Percentiles rank a stretch among this genome's conserved stretches.
Conservation (phyloP, 495 filamentous ascomycete genomes). For the Symbiotaphrina buchneri region DNA sequence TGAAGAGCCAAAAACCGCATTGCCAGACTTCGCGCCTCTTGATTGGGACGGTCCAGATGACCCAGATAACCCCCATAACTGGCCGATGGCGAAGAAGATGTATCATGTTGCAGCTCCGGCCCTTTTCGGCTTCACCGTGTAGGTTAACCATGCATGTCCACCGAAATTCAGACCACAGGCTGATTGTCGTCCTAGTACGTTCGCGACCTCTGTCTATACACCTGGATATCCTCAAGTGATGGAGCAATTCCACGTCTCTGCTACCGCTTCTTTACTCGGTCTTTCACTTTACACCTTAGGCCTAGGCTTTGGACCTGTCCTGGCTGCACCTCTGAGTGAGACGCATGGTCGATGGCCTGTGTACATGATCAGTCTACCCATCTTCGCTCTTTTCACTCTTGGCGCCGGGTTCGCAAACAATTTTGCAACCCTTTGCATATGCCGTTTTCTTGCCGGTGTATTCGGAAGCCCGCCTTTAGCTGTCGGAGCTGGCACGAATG, state of each 20-base stretch:
- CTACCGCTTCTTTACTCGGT: conserved; percentile 28
- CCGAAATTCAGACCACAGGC: no score
- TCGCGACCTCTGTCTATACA: conserved; percentile 30
- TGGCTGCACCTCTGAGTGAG: conserved; percentile 36
- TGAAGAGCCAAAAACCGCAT: no score
- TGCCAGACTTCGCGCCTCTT: no score
- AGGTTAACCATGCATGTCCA: no score
- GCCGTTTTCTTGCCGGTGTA: conserved; percentile 39
- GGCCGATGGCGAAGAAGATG: conserved; percentile 25
- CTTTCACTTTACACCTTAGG: conserved; percentile 32
- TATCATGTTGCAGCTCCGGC: conserved; percentile 21
- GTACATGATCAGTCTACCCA: conserved; percentile 22
- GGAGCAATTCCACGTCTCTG: conserved; percentile 20
- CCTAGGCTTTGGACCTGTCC: conserved; percentile 31
- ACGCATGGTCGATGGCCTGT: conserved; percentile 27
- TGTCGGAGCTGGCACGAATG: conserved; percentile 28
- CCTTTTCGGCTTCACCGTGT: conserved; percentile 18
- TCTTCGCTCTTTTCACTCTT: conserved; percentile 37
- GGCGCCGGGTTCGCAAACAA: conserved; percentile 34
- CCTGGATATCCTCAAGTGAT: conserved; percentile 20
- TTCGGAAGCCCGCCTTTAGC: conserved; percentile 28
- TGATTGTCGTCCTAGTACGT: no score
- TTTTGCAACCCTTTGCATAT: conserved; percentile 30
- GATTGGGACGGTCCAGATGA: conserved; percentile 33
- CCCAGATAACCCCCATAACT: conserved; percentile 34